A percentile compares a stretch with the other conserved stretches of the same genome.
phyloP scores from a whole-genome alignment of 352 stramenopile species.

The Phytopythium mirpurense region DNA sequence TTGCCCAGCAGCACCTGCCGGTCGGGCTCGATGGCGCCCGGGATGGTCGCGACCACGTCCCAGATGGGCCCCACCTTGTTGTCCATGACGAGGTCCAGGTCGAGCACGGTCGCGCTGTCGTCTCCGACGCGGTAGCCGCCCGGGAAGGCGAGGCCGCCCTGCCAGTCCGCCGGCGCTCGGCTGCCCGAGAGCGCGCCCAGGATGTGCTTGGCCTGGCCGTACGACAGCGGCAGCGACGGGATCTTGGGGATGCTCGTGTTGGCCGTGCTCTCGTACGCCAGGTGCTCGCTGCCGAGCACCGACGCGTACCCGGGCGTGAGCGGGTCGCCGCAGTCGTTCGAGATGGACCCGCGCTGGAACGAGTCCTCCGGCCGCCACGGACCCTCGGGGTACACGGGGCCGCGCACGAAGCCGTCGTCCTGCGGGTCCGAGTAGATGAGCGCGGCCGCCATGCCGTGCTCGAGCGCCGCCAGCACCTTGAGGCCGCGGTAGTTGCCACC shows the following conservation, averaged over 20 bases:
- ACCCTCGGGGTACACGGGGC: conserved; percentile 71
- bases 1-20: conserved; percentile 74
- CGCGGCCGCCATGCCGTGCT: conserved; percentile 58
- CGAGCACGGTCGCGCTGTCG: conserved; percentile 41
- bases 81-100: conserved; percentile 64
- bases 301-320: conserved; percentile 28
- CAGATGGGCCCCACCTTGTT: conserved; percentile 74
- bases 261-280: conserved; percentile 31
- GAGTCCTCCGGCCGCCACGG: conserved; percentile 67
- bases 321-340: conserved; percentile 79
- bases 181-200: conserved; percentile 49
- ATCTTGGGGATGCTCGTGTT: conserved; percentile 55
- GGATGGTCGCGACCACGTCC: conserved; percentile 85
- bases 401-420: conserved; percentile 69
- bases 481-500: conserved; percentile 21
- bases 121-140: conserved; percentile 69
- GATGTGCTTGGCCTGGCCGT: conserved; percentile 71
- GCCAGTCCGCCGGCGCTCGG: conserved; percentile 42
- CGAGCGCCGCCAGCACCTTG: conserved; percentile 74
- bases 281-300: conserved; percentile 14
- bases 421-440: conserved; percentile 87
- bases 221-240: conserved; percentile 64
- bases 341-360: conserved; percentile 82
- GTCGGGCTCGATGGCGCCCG: conserved; percentile 39
- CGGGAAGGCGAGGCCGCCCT: conserved; percentile 44